Percentiles rank a stretch among this genome's conserved stretches.
Conservation (phyloP, 2,329 filamentous ascomycete species). For the Metarhizium robertsii region DNA sequence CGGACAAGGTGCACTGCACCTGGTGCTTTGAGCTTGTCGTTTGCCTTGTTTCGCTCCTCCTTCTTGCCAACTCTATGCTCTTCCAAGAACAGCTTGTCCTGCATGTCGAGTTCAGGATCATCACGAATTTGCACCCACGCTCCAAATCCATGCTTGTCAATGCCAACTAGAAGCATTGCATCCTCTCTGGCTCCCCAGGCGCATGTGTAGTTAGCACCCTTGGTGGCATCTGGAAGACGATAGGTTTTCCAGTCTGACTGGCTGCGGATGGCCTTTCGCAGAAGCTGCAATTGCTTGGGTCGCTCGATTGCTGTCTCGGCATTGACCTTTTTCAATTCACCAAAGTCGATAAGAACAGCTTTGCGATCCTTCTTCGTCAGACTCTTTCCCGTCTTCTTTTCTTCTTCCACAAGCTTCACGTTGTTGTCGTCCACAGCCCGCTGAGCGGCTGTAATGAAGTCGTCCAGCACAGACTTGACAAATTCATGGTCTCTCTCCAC, state of each 20-base stretch:
- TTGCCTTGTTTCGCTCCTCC: constrained; percentile 73
- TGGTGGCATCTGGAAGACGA: constrained; percentile 82
- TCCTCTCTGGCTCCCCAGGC: constrained; percentile 90
- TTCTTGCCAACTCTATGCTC: constrained; percentile 98
- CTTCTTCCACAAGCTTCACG: constrained; percentile 66
- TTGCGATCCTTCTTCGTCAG: constrained; percentile 97
- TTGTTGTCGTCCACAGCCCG: constrained; percentile 57
- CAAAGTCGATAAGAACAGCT: constrained; percentile 89
- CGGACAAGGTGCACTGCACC: constrained; percentile 96
- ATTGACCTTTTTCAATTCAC: constrained; percentile 88
- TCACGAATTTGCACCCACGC: constrained; percentile 94
- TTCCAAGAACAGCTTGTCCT: constrained; percentile 90
- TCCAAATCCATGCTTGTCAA: constrained; percentile 87
- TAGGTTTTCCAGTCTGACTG: constrained; percentile 67
- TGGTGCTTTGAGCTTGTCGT: constrained; percentile 78
- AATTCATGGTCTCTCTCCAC: constrained; percentile 74
- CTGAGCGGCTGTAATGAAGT: constrained; percentile 54
- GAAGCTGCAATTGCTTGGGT: constrained; percentile 76
- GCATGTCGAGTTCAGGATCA: constrained; percentile 74
- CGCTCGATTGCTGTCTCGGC: constrained; percentile 91
- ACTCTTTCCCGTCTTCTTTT: constrained; percentile 71
- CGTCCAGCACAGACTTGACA: constrained; percentile 64
- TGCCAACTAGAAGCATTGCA: constrained; percentile 92
- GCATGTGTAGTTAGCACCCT: constrained; percentile 84
- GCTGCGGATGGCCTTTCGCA: constrained; percentile 64